These are phyloP conservation scores for Wickerhamomyces sp. DNA, from an alignment of 1,139 yeast species.

Conservation along the genomic window DNA sequence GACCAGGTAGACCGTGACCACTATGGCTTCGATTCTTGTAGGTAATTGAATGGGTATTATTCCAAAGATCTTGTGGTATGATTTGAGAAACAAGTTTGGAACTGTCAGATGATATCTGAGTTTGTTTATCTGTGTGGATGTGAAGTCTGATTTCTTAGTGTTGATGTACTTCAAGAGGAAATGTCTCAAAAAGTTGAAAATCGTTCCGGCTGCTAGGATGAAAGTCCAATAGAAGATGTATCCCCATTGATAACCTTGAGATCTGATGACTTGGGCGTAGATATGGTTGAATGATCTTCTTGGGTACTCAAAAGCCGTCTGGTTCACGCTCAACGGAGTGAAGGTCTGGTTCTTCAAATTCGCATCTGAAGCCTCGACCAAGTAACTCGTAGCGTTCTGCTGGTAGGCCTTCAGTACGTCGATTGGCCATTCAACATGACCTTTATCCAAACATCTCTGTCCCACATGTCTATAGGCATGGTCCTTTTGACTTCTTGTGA, in stretches of 20 bases:
- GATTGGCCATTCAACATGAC: conserved; percentile 26
- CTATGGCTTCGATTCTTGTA: conserved; percentile 40
- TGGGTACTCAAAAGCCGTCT: conserved; percentile 27
- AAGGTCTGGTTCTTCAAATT: conserved; percentile 15
- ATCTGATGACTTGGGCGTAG: conserved; percentile 25
- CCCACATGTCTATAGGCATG: conserved; percentile 34
- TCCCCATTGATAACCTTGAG: conserved; percentile 39
- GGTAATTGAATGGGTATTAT: conserved; percentile 38
- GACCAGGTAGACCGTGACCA: conserved; percentile 33
- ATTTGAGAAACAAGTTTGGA: conserved; percentile 37
- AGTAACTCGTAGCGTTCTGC: conserved; percentile 28
- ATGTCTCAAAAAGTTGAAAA: conserved; percentile 24
- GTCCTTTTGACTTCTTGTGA: conserved; percentile 20
- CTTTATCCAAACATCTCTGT: conserved; percentile 29
- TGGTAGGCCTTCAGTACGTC: conserved; percentile 27
- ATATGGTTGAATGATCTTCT: conserved; percentile 28
- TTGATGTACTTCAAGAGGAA: conserved; percentile 15
- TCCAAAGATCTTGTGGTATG: conserved; percentile 18
- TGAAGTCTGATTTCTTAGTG: conserved; percentile 7
- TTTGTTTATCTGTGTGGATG: conserved; percentile 10
- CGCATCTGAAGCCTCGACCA: conserved; percentile 22
- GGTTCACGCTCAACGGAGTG: conserved; percentile 29
- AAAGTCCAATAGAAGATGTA: conserved; percentile 34
- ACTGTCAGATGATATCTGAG: conserved; percentile 14
- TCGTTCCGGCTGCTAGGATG: conserved; percentile 25